Base-by-base conservation (phyloP, 2,329 filamentous ascomycete species). In the Pyricularia sp. region DNA sequence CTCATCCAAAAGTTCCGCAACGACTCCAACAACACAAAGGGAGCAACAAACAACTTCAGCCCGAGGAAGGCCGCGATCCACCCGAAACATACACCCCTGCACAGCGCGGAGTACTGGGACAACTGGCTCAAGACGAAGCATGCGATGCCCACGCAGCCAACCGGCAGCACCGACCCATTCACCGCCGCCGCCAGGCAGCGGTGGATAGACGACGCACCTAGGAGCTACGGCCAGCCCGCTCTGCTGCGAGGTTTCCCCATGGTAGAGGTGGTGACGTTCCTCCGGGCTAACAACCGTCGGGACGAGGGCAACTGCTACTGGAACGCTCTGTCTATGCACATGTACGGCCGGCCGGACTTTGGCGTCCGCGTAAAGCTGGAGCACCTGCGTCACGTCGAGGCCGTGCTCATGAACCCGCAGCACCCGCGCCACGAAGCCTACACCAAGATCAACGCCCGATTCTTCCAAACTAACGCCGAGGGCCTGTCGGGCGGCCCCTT, bases 11-110 rank as follows among this genome's bases (percentile, higher is more conserved):
- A 65, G 10, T 36, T 65, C 61, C 63, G 68, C 0, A 72, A 73
- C 20, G 83, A 85, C 0, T 75, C 73, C 0, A 72, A 72, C 0
- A 79, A 82, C 68, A 11, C 20, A 26, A 61, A 17, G 17, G 55
- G 10, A n/a, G 2, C 28, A 7, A 25, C 26, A 33, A 33, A 11
- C 25, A 14, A 6, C 55, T 12, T n/a, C 20, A 25, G 20, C 20
- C 55, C 26, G 28, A 63, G 5, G 20, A 68, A 33, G 28, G 9
- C 20, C 14, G 26, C 20, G 0, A 14, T 58, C 42, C 30, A 58
- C 25, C 65, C 65, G 17, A 67, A 31, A 23, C 9, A 67, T 6
- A 55, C 12, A 2, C 42, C 26, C 33, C 25, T 67, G 42, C 26
- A 67, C 36, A 23, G 33, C 2, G 3, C 2, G 9, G 25, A 28